phyloP scores from a whole-genome alignment of 176 grass and related monocot genomes.

The Themeda triandra region DNA sequence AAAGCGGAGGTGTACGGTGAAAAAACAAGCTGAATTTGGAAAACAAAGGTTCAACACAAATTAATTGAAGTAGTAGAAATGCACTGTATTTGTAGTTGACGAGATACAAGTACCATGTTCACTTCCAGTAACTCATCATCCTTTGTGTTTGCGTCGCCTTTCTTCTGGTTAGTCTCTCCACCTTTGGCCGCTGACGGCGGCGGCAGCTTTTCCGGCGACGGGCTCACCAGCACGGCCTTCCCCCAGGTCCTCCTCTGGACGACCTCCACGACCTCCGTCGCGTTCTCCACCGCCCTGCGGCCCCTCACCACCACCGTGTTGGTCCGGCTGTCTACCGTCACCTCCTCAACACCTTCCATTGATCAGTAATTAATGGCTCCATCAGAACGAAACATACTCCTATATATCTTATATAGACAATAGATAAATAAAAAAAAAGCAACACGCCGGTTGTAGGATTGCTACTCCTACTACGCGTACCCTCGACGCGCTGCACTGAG shows the following conservation, averaged over 20 bases:
- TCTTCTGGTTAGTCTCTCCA: neutral
- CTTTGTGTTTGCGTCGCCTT: too few species aligned
- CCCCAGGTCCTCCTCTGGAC: constrained; percentile 50
- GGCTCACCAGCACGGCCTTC: constrained; percentile 52
- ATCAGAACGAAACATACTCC: neutral
- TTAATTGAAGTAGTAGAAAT: neutral
- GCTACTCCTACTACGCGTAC: neutral
- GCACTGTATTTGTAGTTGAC: neutral
- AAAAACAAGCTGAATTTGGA: neutral
- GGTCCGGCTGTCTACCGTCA: constrained; percentile 36
- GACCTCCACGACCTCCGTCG: constrained; percentile 24
- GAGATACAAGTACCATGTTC: constrained; percentile 3
- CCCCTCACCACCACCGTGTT: constrained; percentile 59
- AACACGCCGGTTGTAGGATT: neutral
- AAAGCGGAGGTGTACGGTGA: too few species aligned
- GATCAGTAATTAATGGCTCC: neutral
- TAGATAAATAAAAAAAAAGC: too few species aligned
- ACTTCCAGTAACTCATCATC: neutral
- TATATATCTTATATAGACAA: too few species aligned
- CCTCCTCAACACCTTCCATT: constrained; percentile 50
- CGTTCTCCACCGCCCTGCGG: constrained; percentile 27
- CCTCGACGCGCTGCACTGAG: constrained; percentile 38
- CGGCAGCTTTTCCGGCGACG: constrained; percentile 3
- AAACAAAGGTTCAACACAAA: neutral
- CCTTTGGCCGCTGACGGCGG: neutral